A percentile compares a stretch with the other conserved stretches of the same genome.
Evolutionary conservation across 1,284 basidiomycete genomes (phyloP).

Genomic region (Cryptococcus wingfieldii): DNA sequence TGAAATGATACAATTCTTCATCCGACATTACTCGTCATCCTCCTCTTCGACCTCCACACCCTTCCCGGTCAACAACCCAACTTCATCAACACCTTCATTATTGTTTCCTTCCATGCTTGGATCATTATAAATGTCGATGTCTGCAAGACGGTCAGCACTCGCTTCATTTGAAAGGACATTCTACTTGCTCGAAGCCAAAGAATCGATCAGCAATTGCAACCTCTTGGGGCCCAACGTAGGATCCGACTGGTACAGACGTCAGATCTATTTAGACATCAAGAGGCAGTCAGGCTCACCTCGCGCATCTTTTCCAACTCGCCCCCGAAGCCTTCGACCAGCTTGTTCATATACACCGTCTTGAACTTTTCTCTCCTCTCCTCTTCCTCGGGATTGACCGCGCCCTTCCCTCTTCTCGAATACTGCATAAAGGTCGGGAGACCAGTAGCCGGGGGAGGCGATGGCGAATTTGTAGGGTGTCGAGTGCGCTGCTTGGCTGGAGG

Average conservation of each 20-base stretch:
- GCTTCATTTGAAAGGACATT: background rate
- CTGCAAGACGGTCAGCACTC: constrained; percentile 12
- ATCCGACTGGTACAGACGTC: constrained; percentile 22
- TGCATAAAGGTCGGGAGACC: constrained; percentile 27
- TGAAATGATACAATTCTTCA: background rate
- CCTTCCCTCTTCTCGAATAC: constrained; percentile 1
- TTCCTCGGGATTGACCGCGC: constrained; percentile 17
- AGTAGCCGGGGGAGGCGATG: constrained; percentile 29
- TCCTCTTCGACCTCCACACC: background rate
- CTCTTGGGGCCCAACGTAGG: constrained; percentile 37
- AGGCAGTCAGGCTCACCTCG: constrained; percentile 27
- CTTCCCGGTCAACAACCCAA: constrained; percentile 5
- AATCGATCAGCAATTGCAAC: constrained; percentile 45
- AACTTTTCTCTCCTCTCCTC: constrained; percentile 38
- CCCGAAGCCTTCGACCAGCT: constrained; percentile 46
- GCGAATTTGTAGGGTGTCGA: constrained; percentile 26
- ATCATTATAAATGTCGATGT: constrained; percentile 44
- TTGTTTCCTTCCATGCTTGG: constrained; percentile 6
- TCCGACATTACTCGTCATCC: background rate
- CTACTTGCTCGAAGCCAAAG: constrained; percentile 33
- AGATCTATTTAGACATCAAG: background rate
- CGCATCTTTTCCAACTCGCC: constrained; percentile 44
- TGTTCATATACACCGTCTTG: constrained; percentile 47
- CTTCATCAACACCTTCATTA: constrained; percentile 29
- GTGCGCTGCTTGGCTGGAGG: constrained; percentile 9